Evolutionary conservation across 257 asterid species (phyloP), one percentile per base, ranked within the genome.

Genomic region (Nicotiana attenuata): DNA sequence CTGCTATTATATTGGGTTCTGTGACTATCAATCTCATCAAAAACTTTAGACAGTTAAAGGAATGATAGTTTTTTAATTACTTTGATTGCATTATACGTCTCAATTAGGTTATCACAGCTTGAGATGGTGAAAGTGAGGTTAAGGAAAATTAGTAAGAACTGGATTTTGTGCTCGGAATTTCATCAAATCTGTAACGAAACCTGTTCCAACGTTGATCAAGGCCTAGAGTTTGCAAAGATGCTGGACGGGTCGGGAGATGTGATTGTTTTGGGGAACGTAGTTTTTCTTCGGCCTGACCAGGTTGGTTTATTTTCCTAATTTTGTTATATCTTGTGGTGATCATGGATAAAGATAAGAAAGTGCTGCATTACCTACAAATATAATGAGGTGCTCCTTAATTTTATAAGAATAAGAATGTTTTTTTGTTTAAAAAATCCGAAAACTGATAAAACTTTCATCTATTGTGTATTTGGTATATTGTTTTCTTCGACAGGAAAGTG

Each of bases 221-320:
- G 83, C 3, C 3, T 80, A 31, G 83, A 80, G 5, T 60, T 80
- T 63, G 83, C 81, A 7, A 80, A 61, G 63, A 63, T 31, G 77
- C n/a, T 83, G 57, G 86, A 83, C 20, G 66, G 80, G 5, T 79
- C 86, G 10, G 86, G 83, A 26, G 73, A 73, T 17, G 86, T 83
- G 26, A 83, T 83, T 71, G 69, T 83, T 45, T 47, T 69, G 6
- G 83, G 86, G 17, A 71, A 52, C 53, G n/a, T 80, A 8, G 83
- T 83, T 60, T 83, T 83, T 64, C 86, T 83, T 35, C 65, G 38
- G 47, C 86, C 86, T 45, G 65, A 80, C 0, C 83, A 83, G 86
- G 86, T 83, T 47, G 19, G 24, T 80, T 60, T 47, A 1, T 11
- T 0, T 79, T 50, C 16, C 4, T 79, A 7, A 59, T 10, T 5